Base-by-base conservation (phyloP, 306 rosid species). In the Inga laurina region DNA sequence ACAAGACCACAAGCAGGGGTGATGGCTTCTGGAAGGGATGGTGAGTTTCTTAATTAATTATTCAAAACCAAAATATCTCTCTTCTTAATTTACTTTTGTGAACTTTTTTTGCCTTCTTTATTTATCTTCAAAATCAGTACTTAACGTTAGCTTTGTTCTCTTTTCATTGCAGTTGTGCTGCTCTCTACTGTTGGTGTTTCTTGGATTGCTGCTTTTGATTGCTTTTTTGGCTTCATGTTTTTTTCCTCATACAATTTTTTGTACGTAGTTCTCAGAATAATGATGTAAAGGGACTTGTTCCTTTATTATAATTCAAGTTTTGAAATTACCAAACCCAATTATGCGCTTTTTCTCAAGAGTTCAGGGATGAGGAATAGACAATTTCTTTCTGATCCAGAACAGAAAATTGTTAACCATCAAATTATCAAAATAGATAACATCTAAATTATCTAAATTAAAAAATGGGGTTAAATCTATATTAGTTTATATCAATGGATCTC, bases 1-100 rank as follows among this genome's bases (percentile, higher is more conserved):
- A 12, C 16, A 18, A 62, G 41, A 86, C 88, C 81, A 86, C 89
- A 16, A 45, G 57, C 18, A 90, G 75, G 65, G 93, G 93, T 78
- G 93, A 88, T 22, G 93, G 91, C 43, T 90, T 90, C 49, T 90
- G 93, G 90, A 78, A 88, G 54, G 91, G 93, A 81, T 90, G 93
- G 93, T 90, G 14, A 80, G 87, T 8, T 45, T 13, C 41, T 39
- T 39, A 39, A 30, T 12, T n/a, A 66, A 1, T 1, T 16, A 52
- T 52, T 24, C 67, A 10, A 10, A 10, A 10, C 10, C 48, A 45
- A 45, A 10, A 45, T 7, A 1, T 2, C 3, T 10, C 48, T 10
- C 3, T 45, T 45, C 13, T 45, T 45, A 45, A 45, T 45, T 45
- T 45, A 27, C 2, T 65, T 34, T 24, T 3, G 15, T 51, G 57